These are phyloP conservation scores for Rhynchospora pubera DNA, from an alignment of 176 grass and related monocot species.

Conservation along the genomic window DNA sequence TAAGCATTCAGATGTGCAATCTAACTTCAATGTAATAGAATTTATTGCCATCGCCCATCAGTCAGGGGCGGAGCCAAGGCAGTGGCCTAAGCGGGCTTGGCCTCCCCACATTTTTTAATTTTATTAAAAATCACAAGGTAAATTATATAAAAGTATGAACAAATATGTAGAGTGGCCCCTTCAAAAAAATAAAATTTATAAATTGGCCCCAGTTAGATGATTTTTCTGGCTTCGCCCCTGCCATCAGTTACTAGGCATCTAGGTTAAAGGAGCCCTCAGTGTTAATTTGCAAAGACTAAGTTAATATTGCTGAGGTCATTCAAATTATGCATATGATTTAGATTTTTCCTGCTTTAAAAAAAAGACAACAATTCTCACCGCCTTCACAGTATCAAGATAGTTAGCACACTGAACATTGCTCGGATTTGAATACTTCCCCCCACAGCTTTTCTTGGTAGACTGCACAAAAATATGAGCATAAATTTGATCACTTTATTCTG, in stretches of 20 bases:
- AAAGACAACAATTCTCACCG: slow-evolving; percentile 7
- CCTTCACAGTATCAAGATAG: slow-evolving; percentile 25
- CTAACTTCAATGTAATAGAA: neutral
- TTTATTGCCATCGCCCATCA: neutral
- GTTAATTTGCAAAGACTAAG: neutral
- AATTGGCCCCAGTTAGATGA: too few species aligned
- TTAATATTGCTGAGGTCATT: neutral
- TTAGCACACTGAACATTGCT: slow-evolving; percentile 39
- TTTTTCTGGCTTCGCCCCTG: too few species aligned
- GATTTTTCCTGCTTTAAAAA: neutral
- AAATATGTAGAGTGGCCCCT: too few species aligned
- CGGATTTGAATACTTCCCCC: slow-evolving; percentile 31
- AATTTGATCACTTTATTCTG: neutral
- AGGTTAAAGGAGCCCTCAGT: neutral
- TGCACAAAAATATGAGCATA: slow-evolving; percentile 1
- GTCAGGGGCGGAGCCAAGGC: too few species aligned
- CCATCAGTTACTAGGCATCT: neutral
- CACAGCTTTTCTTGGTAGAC: slow-evolving; percentile 34
- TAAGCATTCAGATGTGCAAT: neutral
- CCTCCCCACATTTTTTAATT: too few species aligned
- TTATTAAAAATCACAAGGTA: too few species aligned
- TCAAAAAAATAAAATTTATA: too few species aligned
- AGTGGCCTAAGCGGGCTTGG: too few species aligned
- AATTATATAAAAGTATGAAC: too few species aligned
- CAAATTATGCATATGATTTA: neutral